phyloP scores from a whole-genome alignment of 2,329 filamentous ascomycete genomes.

The Calycina herbarum region DNA sequence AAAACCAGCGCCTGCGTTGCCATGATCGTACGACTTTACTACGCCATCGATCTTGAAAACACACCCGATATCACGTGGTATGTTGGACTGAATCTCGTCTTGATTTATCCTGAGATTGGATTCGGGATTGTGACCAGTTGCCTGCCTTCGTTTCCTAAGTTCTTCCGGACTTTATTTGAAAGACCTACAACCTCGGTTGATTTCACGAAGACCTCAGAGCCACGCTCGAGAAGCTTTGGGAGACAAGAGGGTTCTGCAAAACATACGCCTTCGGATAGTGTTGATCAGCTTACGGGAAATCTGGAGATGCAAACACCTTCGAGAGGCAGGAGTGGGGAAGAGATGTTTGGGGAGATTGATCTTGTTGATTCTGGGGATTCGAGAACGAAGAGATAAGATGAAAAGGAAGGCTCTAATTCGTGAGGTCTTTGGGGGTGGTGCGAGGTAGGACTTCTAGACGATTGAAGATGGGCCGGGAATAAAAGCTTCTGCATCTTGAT shows the following conservation, averaged over 20 bases:
- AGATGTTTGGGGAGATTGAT: neutral
- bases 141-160: neutral
- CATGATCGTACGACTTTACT: neutral
- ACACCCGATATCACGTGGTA: neutral
- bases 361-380: neutral
- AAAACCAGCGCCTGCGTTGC: neutral
- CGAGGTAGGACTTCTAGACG: too few relatives aligned
- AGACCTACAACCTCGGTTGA: neutral
- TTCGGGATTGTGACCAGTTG: neutral
- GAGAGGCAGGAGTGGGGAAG: neutral
- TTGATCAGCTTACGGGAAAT: neutral
- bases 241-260: neutral
- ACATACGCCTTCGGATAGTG: neutral
- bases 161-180: neutral
- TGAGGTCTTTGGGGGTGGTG: too few relatives aligned
- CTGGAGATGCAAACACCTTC: neutral
- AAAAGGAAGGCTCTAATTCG: too few relatives aligned
- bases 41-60: neutral
- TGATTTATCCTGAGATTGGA: neutral
- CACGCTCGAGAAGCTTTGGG: neutral
- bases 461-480: too few relatives aligned
- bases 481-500: too few relatives aligned
- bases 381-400: neutral
- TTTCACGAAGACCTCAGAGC: neutral
- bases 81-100: neutral